Evolutionary conservation across 2,329 filamentous ascomycete genomes (phyloP).

Genomic region (Aspergillus proliferans): DNA sequence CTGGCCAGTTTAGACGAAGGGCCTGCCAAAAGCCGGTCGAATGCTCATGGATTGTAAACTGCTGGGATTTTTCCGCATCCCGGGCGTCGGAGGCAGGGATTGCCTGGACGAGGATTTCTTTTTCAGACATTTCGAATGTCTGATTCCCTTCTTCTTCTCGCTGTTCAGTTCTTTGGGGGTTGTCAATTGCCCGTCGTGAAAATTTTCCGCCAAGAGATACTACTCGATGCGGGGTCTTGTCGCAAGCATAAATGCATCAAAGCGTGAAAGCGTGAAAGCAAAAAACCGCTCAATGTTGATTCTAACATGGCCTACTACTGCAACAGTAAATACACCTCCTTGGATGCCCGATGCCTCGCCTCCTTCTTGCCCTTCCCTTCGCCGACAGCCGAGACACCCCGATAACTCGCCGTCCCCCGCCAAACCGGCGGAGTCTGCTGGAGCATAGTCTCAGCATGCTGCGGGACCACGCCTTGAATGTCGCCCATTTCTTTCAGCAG

Average conservation of each 20-base stretch:
- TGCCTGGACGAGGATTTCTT: constrained; percentile 10
- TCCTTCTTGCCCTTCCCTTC: neutral
- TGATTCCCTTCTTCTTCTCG: too few relatives aligned
- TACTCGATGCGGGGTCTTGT: neutral
- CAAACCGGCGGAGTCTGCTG: constrained; percentile 3
- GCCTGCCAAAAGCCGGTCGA: constrained; percentile 18
- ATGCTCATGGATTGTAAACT: constrained; percentile 20
- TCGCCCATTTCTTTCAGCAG: constrained; percentile 16
- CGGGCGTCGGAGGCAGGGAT: constrained; percentile 8
- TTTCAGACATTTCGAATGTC: neutral
- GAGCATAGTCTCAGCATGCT: constrained; percentile 17
- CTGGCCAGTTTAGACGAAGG: constrained; percentile 18
- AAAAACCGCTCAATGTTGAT: too few relatives aligned
- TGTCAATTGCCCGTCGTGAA: neutral
- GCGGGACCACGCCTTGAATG: constrained; percentile 27
- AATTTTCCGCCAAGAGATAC: neutral
- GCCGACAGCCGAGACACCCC: neutral
- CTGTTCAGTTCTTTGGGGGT: neutral
- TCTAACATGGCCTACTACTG: neutral
- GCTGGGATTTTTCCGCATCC: constrained; percentile 15
- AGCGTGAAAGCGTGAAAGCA: neutral
- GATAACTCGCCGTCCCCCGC: neutral
- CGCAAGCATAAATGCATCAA: neutral
- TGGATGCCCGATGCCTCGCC: neutral
- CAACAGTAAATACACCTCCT: neutral